phyloP scores from a whole-genome alignment of 305 asterid species.

The Solanum hybrid region DNA sequence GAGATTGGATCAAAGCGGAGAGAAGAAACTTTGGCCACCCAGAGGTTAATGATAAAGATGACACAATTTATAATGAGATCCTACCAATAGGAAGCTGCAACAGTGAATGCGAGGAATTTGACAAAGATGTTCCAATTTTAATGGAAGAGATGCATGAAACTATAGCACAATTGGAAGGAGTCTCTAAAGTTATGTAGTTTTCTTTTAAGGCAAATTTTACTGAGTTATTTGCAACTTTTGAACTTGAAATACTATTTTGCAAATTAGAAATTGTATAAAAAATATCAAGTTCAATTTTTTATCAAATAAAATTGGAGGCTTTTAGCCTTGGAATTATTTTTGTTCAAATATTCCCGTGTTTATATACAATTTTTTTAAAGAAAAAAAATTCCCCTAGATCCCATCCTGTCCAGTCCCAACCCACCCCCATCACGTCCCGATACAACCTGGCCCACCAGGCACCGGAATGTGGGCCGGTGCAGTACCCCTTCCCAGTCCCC shows the following conservation, averaged over 20 bases:
- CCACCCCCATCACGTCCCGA: neutral
- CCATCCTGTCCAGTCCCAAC: neutral
- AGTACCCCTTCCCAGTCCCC: neutral
- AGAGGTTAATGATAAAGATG: neutral
- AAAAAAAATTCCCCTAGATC: neutral
- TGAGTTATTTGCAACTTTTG: neutral
- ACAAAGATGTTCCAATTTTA: neutral
- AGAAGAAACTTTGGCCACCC: neutral
- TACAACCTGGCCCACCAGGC: neutral
- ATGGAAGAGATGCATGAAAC: neutral
- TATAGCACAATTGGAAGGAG: neutral
- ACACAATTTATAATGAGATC: neutral
- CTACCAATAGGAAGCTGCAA: neutral
- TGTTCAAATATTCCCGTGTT: neutral
- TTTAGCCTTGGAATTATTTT: neutral
- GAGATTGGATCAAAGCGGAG: neutral
- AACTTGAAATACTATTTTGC: neutral
- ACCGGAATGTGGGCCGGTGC: neutral
- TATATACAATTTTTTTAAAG: neutral
- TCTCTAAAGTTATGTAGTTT: neutral
- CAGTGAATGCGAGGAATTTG: neutral
- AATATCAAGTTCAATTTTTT: neutral
- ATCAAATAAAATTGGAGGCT: neutral
- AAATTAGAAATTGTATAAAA: neutral
- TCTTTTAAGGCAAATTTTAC: neutral